Evolutionary conservation across 345 rosid species (phyloP), one percentile per base, ranked within the genome.

Genomic region (Boechera divaricarpa): DNA sequence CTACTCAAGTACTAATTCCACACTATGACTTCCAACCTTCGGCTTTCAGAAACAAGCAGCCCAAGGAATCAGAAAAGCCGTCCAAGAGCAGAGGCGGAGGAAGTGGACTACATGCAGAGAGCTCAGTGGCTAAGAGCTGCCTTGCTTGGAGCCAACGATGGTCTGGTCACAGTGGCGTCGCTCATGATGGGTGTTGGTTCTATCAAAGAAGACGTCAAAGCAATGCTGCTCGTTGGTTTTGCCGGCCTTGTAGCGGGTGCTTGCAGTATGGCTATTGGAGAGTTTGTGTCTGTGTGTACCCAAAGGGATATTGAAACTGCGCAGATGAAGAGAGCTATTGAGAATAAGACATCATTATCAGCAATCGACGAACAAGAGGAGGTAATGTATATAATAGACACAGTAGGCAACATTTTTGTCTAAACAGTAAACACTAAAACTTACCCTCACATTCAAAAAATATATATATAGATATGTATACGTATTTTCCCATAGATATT

Each of bases 101-200:
- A 75, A 57, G 77, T 76, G 2, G 88, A 91, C 82, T 87, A 84
- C 83, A 79, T 87, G 32, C 85, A 88, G 41, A 83, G 94, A 54
- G 90, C 91, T 36, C 92, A 89, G 65, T 91, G 97, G 94, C 87
- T 91, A 9, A 83, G 97, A 55, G 97, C 97, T 1, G 94, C 94
- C 1, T 84, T 91, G 42, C 82, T 91, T 35, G 97, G 97, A 35
- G 90, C 94, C 67, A 91, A 89, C 33, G 97, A 91, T 12, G 97
- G 97, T 26, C 70, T 91, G 26, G 86, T 91, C n/a, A 88, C 97
- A 21, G 89, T 86, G 0, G 83, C 97, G 6, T 91, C 97, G 5
- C 80, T 91, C 26, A 91, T 91, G 94, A 86, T 89, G 90, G 97
- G 97, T 15, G 80, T 91, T 16, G 91, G 93, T 18, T 89, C 94